Percentiles rank a stretch among this genome's conserved stretches.
Evolutionary conservation across 306 rosid species (phyloP).

Genomic region (Quercus robur): DNA sequence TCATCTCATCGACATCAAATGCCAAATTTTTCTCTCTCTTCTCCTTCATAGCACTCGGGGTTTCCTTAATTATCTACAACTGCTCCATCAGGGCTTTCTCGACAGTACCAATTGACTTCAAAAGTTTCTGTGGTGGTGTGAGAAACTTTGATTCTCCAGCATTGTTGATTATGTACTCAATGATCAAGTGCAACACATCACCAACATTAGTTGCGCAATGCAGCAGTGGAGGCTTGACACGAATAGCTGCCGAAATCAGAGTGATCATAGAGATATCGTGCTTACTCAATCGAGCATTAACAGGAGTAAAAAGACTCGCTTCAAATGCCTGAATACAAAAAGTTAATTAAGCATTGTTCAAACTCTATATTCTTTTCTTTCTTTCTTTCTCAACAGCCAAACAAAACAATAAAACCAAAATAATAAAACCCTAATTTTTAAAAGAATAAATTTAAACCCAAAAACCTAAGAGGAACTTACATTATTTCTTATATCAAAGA

Average conservation of each 20-base stretch:
- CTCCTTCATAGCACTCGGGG: slow-evolving; percentile 63
- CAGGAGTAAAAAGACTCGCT: too few species aligned
- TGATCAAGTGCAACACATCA: slow-evolving; percentile 37
- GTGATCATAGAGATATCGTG: slow-evolving; percentile 18
- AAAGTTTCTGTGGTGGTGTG: slow-evolving; percentile 74
- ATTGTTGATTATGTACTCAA: slow-evolving; percentile 10
- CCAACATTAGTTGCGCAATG: slow-evolving; percentile 14
- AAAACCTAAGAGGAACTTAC: too few species aligned
- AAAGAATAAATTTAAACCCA: too few species aligned
- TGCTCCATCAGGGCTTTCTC: slow-evolving; percentile 67
- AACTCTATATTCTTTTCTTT: too few species aligned
- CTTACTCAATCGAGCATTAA: neutral
- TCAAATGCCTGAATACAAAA: too few species aligned
- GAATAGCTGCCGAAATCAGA: neutral
- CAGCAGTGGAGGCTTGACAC: neutral
- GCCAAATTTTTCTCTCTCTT: slow-evolving; percentile 60
- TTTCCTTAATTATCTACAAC: slow-evolving; percentile 49
- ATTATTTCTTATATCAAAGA: too few species aligned
- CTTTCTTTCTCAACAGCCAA: too few species aligned
- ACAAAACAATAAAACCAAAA: too few species aligned
- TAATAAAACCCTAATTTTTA: too few species aligned
- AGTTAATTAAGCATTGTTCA: too few species aligned
- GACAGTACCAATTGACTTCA: slow-evolving; percentile 62
- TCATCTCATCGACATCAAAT: slow-evolving; percentile 57
- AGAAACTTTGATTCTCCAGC: slow-evolving; percentile 37